Conservation (phyloP, 202 grass and related monocot genomes). For the Schoenoplectus triqueter region DNA sequence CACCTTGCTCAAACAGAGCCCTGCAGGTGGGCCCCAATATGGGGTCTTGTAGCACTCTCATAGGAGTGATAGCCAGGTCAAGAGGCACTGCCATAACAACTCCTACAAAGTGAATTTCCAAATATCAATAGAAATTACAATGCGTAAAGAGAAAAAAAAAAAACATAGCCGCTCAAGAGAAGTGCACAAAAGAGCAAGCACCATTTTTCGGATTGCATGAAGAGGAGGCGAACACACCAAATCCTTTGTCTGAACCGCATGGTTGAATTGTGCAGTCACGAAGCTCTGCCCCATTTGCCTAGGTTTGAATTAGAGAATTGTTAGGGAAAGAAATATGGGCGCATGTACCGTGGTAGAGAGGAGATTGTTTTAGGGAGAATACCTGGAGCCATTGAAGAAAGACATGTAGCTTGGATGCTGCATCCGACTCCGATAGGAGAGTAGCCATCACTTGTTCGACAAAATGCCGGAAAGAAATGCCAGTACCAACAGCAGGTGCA, state of each 20-base stretch:
- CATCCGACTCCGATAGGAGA: slow-evolving; percentile 11
- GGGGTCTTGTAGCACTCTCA: slow-evolving; percentile 90
- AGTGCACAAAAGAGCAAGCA: slow-evolving; percentile 12
- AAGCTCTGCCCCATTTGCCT: slow-evolving; percentile 77
- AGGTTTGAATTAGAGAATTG: slow-evolving; percentile 27
- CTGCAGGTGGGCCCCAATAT: slow-evolving; percentile 66
- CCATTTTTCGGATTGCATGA: slow-evolving; percentile 42
- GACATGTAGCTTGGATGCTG: slow-evolving; percentile 55
- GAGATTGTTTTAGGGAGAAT: background rate
- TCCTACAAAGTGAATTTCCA: slow-evolving; percentile 40
- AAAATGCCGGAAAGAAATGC: slow-evolving; percentile 12
- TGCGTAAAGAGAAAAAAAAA: background rate
- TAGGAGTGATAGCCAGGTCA: slow-evolving; percentile 81
- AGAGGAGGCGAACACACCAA: slow-evolving; percentile 69
- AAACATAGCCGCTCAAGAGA: background rate
- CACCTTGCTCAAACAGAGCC: slow-evolving; percentile 65
- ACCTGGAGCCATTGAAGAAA: slow-evolving; percentile 96
- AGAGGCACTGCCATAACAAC: slow-evolving; percentile 89
- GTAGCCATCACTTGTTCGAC: slow-evolving; percentile 49
- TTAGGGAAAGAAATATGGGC: background rate
- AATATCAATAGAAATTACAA: background rate
- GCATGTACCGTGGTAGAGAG: slow-evolving; percentile 5
- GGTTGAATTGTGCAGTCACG: slow-evolving; percentile 68
- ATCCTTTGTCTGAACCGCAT: slow-evolving; percentile 56
- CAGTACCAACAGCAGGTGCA: background rate